A percentile compares a stretch with the other conserved stretches of the same genome.
Conservation (phyloP, 192 early-diverging fungal genomes). For the Anaeromyces robustus region DNA sequence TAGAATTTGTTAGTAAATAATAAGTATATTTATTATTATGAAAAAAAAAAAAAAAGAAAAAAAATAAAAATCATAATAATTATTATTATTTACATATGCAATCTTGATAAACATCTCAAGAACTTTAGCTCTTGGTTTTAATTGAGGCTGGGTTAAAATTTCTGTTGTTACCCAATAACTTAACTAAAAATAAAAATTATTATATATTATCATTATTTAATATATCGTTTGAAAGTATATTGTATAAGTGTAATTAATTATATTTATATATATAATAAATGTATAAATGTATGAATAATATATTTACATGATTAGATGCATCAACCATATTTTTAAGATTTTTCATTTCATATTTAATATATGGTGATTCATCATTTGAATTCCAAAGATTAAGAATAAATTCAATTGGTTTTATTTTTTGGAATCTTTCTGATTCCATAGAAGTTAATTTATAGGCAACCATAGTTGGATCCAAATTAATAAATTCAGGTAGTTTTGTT, state of each 20-base stretch:
- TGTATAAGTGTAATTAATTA: too few relatives aligned
- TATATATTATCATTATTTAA: too few relatives aligned
- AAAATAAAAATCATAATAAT: too few relatives aligned
- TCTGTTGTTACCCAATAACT: neutral
- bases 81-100: neutral
- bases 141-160: neutral
- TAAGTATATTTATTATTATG: too few relatives aligned
- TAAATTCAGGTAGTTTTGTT: neutral
- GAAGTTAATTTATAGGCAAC: neutral
- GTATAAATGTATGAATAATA: neutral
- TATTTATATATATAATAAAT: too few relatives aligned
- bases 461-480: neutral
- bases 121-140: neutral
- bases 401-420: neutral
- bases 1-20: too few relatives aligned
- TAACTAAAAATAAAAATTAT: neutral
- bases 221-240: too few relatives aligned
- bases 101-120: neutral
- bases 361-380: neutral
- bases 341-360: neutral
- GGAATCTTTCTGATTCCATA: neutral
- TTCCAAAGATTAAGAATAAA: neutral
- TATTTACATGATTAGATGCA: neutral
- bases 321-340: neutral
- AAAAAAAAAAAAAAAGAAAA: too few relatives aligned